These are phyloP conservation scores for Phytophthora pinifolia DNA, from an alignment of 352 stramenopile genomes.

Conservation along the genomic window DNA sequence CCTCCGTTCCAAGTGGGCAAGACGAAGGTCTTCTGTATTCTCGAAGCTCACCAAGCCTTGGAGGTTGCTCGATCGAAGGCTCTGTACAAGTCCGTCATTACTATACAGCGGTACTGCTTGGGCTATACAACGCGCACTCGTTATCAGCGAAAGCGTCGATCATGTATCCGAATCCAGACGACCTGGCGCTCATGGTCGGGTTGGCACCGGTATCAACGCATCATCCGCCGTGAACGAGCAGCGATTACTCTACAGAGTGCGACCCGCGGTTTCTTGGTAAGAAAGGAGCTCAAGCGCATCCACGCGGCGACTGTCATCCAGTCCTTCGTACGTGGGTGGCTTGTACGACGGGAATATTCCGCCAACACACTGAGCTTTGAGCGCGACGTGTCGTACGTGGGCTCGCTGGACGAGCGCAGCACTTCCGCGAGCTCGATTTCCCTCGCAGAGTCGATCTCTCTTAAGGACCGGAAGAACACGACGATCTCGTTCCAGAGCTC, in stretches of 20 bases:
- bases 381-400: conserved; percentile 75
- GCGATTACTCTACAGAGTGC: conserved; percentile 55
- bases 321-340: conserved; percentile 79
- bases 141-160: conserved; percentile 54
- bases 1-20: conserved; percentile 81
- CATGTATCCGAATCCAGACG: conserved; percentile 54
- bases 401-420: conserved; percentile 53
- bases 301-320: conserved; percentile 66
- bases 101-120: conserved; percentile 71
- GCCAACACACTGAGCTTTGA: conserved; percentile 82
- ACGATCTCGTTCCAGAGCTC: conserved; percentile 55
- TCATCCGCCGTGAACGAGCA: conserved; percentile 40
- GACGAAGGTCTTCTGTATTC: conserved; percentile 80
- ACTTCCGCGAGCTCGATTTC: conserved; percentile 49
- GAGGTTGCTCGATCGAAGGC: conserved; percentile 61
- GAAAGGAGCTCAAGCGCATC: conserved; percentile 41
- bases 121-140: conserved; percentile 50
- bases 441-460: conserved; percentile 50
- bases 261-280: conserved; percentile 46
- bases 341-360: conserved; percentile 75
- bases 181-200: conserved; percentile 54
- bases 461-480: conserved; percentile 51
- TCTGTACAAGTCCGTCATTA: conserved; percentile 72
- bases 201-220: conserved; percentile 40
- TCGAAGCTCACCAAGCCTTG: conserved; percentile 66